A percentile compares a stretch with the other conserved stretches of the same genome.
phyloP scores from a whole-genome alignment of 2,329 filamentous ascomycete genomes.

The Fusarium buxicola region DNA sequence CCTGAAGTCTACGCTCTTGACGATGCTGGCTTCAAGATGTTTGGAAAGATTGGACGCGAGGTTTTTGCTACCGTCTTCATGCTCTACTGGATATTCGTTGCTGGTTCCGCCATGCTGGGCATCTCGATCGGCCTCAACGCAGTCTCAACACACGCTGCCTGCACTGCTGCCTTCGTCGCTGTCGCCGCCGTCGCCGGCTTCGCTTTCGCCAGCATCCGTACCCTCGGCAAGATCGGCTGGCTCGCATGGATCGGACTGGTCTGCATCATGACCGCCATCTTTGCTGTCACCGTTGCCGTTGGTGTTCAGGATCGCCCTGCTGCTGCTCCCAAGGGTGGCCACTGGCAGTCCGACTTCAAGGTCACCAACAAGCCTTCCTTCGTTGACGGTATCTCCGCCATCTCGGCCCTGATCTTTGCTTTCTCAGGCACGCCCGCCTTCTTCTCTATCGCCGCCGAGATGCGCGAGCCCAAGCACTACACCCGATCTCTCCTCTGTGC shows the following conservation, averaged over 20 bases:
- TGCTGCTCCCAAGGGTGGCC: constrained; percentile 34
- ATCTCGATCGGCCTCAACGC: constrained; percentile 54
- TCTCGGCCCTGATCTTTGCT: constrained; percentile 52
- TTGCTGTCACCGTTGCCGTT: constrained; percentile 48
- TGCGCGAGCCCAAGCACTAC: constrained; percentile 48
- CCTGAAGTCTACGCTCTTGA: constrained; percentile 64
- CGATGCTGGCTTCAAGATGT: constrained; percentile 60
- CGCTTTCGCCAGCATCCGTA: constrained; percentile 48
- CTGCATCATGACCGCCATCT: constrained; percentile 45
- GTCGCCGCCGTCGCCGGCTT: constrained; percentile 47
- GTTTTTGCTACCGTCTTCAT: constrained; percentile 52
- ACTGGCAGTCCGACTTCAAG: constrained; percentile 47
- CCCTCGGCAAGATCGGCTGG: constrained; percentile 47
- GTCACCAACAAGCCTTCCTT: constrained; percentile 48
- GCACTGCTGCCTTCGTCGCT: constrained; percentile 54
- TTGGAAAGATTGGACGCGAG: constrained; percentile 58
- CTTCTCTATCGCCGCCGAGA: constrained; percentile 50
- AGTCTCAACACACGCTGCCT: constrained; percentile 52
- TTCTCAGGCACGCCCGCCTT: constrained; percentile 53
- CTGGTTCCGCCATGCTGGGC: constrained; percentile 56
- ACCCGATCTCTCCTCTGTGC: constrained; percentile 45
- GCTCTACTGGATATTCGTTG: constrained; percentile 48
- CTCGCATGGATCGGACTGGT: constrained; percentile 49
- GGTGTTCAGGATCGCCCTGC: constrained; percentile 47
- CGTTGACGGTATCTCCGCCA: constrained; percentile 45